phyloP scores from a whole-genome alignment of 805 yeast genomes.

The Tetrapisispora pingtungensis region DNA sequence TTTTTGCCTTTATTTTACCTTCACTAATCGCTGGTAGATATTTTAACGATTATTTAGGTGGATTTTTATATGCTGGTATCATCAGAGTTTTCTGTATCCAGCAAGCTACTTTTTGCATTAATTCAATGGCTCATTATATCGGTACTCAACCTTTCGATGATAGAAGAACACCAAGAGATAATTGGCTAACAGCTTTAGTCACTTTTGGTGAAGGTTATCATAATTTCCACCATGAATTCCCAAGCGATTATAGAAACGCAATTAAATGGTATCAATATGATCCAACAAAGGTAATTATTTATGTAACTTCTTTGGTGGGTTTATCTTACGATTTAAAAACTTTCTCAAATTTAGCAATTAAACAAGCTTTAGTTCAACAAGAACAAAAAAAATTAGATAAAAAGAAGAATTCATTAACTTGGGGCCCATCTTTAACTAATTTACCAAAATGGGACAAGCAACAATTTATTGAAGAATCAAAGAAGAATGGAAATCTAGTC shows the following conservation, averaged over 20 bases:
- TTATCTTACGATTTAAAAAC: conserved; percentile 64
- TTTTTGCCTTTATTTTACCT: conserved; percentile 55
- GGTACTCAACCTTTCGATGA: conserved; percentile 83
- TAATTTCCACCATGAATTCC: conserved; percentile 86
- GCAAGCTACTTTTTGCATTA: conserved; percentile 81
- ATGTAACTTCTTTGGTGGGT: conserved; percentile 50
- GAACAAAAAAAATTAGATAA: conserved; percentile 70
- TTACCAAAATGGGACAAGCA: conserved; percentile 68
- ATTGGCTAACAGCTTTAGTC: conserved; percentile 66
- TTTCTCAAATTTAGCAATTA: conserved; percentile 70
- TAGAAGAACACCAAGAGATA: conserved; percentile 80
- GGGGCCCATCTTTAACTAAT: conserved; percentile 62
- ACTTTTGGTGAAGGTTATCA: conserved; percentile 88
- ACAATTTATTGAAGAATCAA: conserved; percentile 44
- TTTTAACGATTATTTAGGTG: conserved; percentile 59
- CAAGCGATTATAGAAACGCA: conserved; percentile 81
- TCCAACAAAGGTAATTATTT: conserved; percentile 65
- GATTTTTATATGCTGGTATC: conserved; percentile 67
- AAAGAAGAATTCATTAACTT: conserved; percentile 50
- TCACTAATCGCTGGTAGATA: conserved; percentile 43
- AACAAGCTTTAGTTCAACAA: conserved; percentile 74
- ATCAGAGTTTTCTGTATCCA: conserved; percentile 61
- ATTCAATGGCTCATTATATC: conserved; percentile 79
- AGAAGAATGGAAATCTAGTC: conserved; percentile 48
- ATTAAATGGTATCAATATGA: conserved; percentile 82